Percentiles rank a stretch among this genome's conserved stretches.
These are phyloP conservation scores for Suhomyces chickasaworum DNA, from an alignment of 1,139 yeast species.

Conservation along the genomic window DNA sequence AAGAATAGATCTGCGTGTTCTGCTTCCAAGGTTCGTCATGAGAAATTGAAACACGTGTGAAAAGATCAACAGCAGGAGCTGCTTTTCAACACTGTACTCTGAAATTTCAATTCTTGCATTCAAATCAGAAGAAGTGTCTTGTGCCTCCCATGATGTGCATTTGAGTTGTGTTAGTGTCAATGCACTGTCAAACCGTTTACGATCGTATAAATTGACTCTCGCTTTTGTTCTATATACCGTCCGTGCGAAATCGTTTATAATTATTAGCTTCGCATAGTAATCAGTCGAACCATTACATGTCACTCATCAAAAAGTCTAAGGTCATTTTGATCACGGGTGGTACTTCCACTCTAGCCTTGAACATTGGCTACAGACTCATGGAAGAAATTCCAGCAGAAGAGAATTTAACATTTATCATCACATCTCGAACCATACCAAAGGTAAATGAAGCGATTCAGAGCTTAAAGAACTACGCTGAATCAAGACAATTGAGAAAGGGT, in stretches of 20 bases:
- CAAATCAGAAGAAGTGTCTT: too few species aligned
- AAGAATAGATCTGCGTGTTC: too few species aligned
- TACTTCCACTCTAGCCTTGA: constrained; percentile 77
- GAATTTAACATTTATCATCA: constrained; percentile 75
- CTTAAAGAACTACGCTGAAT: constrained; percentile 55
- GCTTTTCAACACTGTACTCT: too few species aligned
- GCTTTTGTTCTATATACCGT: neutral
- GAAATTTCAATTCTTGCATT: too few species aligned
- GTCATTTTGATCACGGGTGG: constrained; percentile 52
- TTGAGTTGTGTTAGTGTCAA: too few species aligned
- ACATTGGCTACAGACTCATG: constrained; percentile 77
- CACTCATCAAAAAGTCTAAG: constrained; percentile 24
- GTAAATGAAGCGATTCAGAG: constrained; percentile 72
- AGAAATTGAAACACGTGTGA: too few species aligned
- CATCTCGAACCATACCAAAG: constrained; percentile 84
- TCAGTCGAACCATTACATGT: constrained; percentile 14
- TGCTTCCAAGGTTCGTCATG: too few species aligned
- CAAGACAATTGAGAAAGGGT: constrained; percentile 38
- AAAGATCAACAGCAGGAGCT: too few species aligned
- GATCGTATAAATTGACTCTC: neutral
- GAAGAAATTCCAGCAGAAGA: constrained; percentile 54
- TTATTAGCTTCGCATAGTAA: neutral
- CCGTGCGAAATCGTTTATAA: neutral
- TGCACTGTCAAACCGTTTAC: neutral
- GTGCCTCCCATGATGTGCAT: too few species aligned